Conservation (phyloP, 805 yeast genomes). For the Blastobotrys peoriensis region DNA sequence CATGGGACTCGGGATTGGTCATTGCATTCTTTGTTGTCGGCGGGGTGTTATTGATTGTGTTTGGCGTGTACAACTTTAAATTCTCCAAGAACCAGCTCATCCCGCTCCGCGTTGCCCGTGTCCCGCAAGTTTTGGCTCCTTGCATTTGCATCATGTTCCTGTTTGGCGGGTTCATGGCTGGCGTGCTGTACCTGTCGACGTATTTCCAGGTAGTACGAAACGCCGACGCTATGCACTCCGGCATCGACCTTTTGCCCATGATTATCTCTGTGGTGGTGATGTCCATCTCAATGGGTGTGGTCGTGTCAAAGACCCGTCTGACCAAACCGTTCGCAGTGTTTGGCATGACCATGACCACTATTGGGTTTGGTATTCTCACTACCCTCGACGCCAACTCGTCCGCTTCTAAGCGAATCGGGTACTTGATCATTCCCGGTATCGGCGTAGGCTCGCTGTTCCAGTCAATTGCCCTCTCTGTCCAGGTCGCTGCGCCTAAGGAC, state of each 20-base stretch:
- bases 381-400: slow-evolving; percentile 37
- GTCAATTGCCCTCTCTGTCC: slow-evolving; percentile 38
- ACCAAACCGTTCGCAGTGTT: slow-evolving; percentile 38
- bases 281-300: slow-evolving; percentile 41
- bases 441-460: slow-evolving; percentile 42
- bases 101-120: slow-evolving; percentile 15
- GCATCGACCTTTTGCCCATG: slow-evolving; percentile 38
- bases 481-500: slow-evolving; percentile 45
- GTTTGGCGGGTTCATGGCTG: slow-evolving; percentile 43
- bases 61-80: slow-evolving; percentile 29
- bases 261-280: slow-evolving; percentile 37
- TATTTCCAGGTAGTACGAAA: slow-evolving; percentile 43
- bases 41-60: slow-evolving; percentile 35
- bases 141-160: slow-evolving; percentile 36
- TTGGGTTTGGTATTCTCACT: slow-evolving; percentile 40
- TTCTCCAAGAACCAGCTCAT: slow-evolving; percentile 35
- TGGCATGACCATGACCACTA: slow-evolving; percentile 32
- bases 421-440: slow-evolving; percentile 39
- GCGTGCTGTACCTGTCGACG: slow-evolving; percentile 41
- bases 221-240: slow-evolving; percentile 33
- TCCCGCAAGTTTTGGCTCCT: slow-evolving; percentile 21
- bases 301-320: slow-evolving; percentile 37
- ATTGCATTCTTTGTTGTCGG: slow-evolving; percentile 30
- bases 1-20: slow-evolving; percentile 12
- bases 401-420: slow-evolving; percentile 35